Percentiles rank a stretch among this genome's conserved stretches.
These are phyloP conservation scores for Eragrostis curvula DNA, from an alignment of 176 grass and related monocot genomes.

Conservation along the genomic window DNA sequence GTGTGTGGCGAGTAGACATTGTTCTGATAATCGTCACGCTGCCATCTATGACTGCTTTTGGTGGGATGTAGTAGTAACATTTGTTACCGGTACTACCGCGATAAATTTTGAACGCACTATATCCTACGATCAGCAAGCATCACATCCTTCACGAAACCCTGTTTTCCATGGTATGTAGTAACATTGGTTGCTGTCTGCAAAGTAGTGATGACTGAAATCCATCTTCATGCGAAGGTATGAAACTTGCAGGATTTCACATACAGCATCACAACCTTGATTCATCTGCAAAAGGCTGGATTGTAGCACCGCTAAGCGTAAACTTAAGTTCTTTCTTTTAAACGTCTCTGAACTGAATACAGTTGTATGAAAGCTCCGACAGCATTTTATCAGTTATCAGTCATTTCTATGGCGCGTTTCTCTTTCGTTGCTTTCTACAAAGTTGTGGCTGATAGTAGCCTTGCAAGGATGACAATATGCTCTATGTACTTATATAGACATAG, in stretches of 20 bases:
- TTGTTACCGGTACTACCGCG: background rate
- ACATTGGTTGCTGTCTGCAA: too few species aligned
- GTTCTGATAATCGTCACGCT: background rate
- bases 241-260: background rate
- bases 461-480: background rate
- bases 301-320: background rate
- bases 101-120: background rate
- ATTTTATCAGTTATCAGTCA: slow-evolving; percentile 1
- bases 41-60: background rate
- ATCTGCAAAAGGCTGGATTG: background rate
- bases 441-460: background rate
- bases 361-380: background rate
- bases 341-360: background rate
- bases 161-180: background rate
- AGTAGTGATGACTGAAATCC: background rate
- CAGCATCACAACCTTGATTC: background rate
- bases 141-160: too few species aligned
- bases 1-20: background rate
- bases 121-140: too few species aligned
- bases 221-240: background rate
- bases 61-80: background rate
- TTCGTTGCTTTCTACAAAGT: background rate
- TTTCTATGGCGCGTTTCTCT: background rate
- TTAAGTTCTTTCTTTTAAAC: background rate
- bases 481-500: background rate